phyloP scores from a whole-genome alignment of 331 rosid genomes.

The Arachis monticola region DNA sequence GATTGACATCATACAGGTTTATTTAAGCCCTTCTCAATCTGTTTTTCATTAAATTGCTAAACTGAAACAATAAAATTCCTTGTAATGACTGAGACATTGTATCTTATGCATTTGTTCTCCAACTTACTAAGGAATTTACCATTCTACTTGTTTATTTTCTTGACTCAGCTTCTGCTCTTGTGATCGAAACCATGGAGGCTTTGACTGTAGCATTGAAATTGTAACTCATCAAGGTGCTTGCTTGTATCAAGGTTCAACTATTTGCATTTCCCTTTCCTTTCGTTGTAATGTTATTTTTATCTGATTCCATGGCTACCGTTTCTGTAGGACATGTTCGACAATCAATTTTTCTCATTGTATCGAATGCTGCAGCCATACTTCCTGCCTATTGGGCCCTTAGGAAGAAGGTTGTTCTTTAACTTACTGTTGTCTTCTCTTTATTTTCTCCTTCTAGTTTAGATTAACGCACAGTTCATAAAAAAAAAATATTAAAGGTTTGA shows the following conservation, averaged over 20 bases:
- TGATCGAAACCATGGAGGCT: constrained; percentile 86
- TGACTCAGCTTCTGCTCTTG: constrained; percentile 75
- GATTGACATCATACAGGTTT: constrained; percentile 78
- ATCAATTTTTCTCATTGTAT: constrained; percentile 70
- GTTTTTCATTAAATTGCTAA: neutral
- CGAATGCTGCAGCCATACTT: constrained; percentile 76
- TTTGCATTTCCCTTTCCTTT: neutral
- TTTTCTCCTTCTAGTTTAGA: neutral
- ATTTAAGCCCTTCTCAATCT: constrained; percentile 13
- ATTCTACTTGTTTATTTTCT: constrained; percentile 13
- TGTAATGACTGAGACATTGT: constrained; percentile 20
- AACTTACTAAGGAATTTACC: neutral
- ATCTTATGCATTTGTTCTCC: constrained; percentile 7
- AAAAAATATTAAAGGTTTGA: no score
- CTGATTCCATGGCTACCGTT: neutral
- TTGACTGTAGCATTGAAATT: constrained; percentile 79
- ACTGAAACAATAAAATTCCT: neutral
- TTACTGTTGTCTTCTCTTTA: constrained; percentile 17
- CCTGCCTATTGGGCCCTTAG: constrained; percentile 89
- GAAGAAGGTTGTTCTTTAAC: constrained; percentile 57
- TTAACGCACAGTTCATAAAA: neutral
- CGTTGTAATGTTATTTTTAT: neutral
- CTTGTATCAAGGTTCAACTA: neutral
- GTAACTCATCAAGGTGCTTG: constrained; percentile 68
- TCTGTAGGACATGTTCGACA: constrained; percentile 69